phyloP scores from a whole-genome alignment of 768 basidiomycete genomes.

The Hericium rajendrae region DNA sequence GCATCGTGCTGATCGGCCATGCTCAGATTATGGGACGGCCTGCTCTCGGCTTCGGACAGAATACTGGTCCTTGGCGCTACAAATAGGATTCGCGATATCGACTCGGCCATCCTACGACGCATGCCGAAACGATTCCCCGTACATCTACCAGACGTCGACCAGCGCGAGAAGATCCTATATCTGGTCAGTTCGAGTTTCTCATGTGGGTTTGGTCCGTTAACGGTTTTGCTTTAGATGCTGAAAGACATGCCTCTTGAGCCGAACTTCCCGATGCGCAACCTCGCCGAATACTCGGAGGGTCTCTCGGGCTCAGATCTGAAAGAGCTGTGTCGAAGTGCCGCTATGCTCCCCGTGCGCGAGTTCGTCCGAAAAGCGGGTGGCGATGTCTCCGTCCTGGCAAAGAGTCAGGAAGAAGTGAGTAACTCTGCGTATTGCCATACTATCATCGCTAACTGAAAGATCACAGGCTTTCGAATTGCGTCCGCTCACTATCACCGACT shows the following conservation, averaged over 20 bases:
- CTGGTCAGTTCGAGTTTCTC: slow-evolving; percentile 35
- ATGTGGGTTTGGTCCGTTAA: too few relatives aligned
- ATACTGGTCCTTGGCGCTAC: slow-evolving; percentile 93
- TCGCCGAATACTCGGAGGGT: slow-evolving; percentile 66
- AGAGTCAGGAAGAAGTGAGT: slow-evolving; percentile 35
- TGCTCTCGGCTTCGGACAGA: slow-evolving; percentile 69
- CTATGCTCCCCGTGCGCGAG: slow-evolving; percentile 87
- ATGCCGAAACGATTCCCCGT: slow-evolving; percentile 97
- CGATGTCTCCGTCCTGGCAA: slow-evolving; percentile 40
- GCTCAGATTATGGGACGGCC: slow-evolving; percentile 86
- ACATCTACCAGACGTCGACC: slow-evolving; percentile 64
- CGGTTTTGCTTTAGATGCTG: slow-evolving; percentile 54
- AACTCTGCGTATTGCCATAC: neutral
- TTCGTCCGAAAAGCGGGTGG: slow-evolving; percentile 49
- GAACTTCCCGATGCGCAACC: slow-evolving; percentile 45
- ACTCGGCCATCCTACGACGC: slow-evolving; percentile 79
- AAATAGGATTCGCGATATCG: slow-evolving; percentile 89
- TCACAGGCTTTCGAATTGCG: slow-evolving; percentile 75
- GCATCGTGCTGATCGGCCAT: too few relatives aligned
- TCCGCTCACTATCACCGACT: slow-evolving; percentile 62
- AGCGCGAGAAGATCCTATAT: slow-evolving; percentile 75
- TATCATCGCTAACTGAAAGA: neutral
- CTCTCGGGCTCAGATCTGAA: slow-evolving; percentile 85
- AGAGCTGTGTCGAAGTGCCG: slow-evolving; percentile 88
- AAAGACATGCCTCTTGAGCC: slow-evolving; percentile 61